Evolutionary conservation across 2,329 filamentous ascomycete genomes (phyloP).

Genomic region (Chrysosporium keratinophilum): DNA sequence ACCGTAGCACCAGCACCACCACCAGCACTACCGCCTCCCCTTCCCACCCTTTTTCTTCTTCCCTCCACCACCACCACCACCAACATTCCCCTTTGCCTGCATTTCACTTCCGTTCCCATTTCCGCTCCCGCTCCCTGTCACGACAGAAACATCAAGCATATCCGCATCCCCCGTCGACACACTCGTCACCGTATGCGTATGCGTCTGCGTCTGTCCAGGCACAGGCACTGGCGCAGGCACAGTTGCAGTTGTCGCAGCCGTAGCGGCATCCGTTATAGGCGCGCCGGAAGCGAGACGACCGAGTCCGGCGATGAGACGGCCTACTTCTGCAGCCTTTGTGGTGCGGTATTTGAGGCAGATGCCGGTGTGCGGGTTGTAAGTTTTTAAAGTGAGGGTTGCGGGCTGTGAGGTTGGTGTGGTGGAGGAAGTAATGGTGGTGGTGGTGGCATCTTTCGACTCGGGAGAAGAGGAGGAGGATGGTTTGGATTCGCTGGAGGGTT

Average conservation of each 20-base stretch:
- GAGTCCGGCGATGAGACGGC: constrained; percentile 64
- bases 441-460: constrained; percentile 20
- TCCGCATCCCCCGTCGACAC: constrained; percentile 27
- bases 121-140: constrained; percentile 24
- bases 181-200: constrained; percentile 8
- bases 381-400: constrained; percentile 74
- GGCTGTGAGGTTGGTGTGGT: constrained; percentile 30
- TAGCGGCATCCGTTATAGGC: constrained; percentile 35
- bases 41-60: constrained; percentile 65
- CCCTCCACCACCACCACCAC: constrained; percentile 52
- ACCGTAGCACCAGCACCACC: background rate
- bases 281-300: constrained; percentile 61
- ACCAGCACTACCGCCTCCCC: constrained; percentile 50
- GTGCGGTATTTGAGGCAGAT: constrained; percentile 84
- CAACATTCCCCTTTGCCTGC: too few species aligned
- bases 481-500: constrained; percentile 23
- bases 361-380: constrained; percentile 73
- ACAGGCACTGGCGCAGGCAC: constrained; percentile 25
- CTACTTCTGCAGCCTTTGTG: constrained; percentile 81
- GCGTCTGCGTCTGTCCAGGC: background rate
- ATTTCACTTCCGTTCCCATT: constrained; percentile 52
- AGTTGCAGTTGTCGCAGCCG: constrained; percentile 19
- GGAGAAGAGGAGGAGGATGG: constrained; percentile 26
- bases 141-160: constrained; percentile 31
- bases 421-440: constrained; percentile 19